Evolutionary conservation across 495 filamentous ascomycete species (phyloP), one percentile per base, ranked within the genome.

Genomic region (Staphylotrichum longicolle): DNA sequence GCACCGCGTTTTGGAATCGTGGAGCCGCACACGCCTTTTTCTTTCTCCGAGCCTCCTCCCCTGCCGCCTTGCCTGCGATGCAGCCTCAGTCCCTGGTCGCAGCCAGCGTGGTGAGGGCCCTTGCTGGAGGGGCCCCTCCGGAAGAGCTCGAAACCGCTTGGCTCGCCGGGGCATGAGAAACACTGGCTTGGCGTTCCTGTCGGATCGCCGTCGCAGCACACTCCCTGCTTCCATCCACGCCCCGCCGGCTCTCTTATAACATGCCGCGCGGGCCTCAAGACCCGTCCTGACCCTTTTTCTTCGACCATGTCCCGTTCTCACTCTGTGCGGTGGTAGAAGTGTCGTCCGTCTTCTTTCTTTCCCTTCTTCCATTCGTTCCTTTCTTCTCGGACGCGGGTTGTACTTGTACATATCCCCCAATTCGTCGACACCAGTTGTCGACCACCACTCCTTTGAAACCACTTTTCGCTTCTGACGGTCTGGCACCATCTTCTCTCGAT

Each of bases 1-100:
- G 72, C 69, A 66, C 63, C 67, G 66, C 63, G 77, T 79, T 78
- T 78, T 78, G 75, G 66, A 72, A 73, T 70, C 73, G 74, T 76
- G 75, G 77, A 72, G 77, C 71, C 52, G 57, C 52, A 54, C 71
- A 64, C 68, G 68, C 74, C 70, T 72, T 67, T 64, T 60, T 62
- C 65, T 34, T 34, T 41, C 47, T 47, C 45, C 57, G 15, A 58
- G 61, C 55, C 64, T 62, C 42, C 42, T 32, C 42, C 27, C 59
- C 66, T 65, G 58, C 54, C 61, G 63, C 63, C 48, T 61, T 8
- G 35, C 42, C 49, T 57, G 48, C 60, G 66, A 60, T 72, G 12
- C n/a, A 4, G 66, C 70, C 37, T 66, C 64, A 63, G 64, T 73
- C 58, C 64, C 69, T 72, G 73, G 64, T 70, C 71, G 64, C 62